A percentile compares a stretch with the other conserved stretches of the same genome.
Evolutionary conservation across 495 filamentous ascomycete species (phyloP).

Genomic region (Aspergillus campestris): DNA sequence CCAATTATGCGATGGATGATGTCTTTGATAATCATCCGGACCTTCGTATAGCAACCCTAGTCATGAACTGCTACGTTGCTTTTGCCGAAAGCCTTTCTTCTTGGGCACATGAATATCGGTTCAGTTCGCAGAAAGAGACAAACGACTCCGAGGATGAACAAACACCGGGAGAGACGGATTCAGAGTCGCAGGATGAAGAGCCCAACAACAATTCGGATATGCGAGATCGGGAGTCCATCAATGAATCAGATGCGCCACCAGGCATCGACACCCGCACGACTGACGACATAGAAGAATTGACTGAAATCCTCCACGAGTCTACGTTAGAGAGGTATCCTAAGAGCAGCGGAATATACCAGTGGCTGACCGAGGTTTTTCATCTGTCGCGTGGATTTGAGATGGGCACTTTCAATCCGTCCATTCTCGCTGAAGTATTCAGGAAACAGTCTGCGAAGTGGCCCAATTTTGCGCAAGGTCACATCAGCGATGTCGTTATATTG

Average conservation of each 20-base stretch:
- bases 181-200: too few relatives aligned
- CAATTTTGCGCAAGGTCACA: constrained; percentile 34
- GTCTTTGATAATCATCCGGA: constrained; percentile 25
- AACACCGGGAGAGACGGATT: too few relatives aligned
- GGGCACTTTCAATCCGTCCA: constrained; percentile 26
- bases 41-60: constrained; percentile 36
- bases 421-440: constrained; percentile 41
- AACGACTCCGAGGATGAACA: too few relatives aligned
- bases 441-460: constrained; percentile 50
- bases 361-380: constrained; percentile 22
- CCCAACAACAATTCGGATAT: constrained; percentile 1
- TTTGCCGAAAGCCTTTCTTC: constrained; percentile 32
- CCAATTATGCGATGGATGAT: constrained; percentile 32
- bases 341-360: constrained; percentile 16
- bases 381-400: constrained; percentile 30
- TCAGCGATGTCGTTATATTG: constrained; percentile 34
- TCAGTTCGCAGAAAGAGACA: too few relatives aligned
- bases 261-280: constrained; percentile 1
- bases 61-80: constrained; percentile 30
- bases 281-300: constrained; percentile 9
- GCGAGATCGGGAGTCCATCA: neutral
- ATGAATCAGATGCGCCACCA: constrained; percentile 3
- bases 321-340: neutral
- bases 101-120: constrained; percentile 33
- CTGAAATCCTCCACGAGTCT: constrained; percentile 17